Conservation (phyloP, 257 asterid genomes). For the Solanum virginianum region DNA sequence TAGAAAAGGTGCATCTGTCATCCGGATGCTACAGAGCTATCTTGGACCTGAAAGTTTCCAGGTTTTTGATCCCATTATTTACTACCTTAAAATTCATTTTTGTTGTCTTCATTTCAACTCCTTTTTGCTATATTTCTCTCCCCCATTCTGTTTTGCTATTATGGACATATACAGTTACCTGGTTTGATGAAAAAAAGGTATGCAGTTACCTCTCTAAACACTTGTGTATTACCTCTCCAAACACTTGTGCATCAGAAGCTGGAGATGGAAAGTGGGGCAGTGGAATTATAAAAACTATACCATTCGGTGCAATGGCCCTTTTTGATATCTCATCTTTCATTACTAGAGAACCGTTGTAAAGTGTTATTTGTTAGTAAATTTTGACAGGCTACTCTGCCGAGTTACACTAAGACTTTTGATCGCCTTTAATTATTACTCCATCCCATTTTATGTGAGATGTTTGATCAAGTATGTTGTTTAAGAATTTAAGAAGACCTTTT, state of each 20-base stretch:
- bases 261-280: not conserved
- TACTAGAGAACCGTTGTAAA: not conserved
- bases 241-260: not conserved
- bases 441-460: not conserved
- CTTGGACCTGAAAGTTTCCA: slow-evolving; percentile 87
- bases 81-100: not conserved
- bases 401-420: not conserved
- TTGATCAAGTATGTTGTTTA: not conserved
- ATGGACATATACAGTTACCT: not conserved
- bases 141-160: not conserved
- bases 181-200: not conserved
- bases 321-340: not conserved
- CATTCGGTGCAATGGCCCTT: not conserved
- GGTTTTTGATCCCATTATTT: slow-evolving; percentile 24
- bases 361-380: not conserved
- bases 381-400: not conserved
- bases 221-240: not conserved
- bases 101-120: not conserved
- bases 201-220: not conserved
- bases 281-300: not conserved
- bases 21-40: slow-evolving; percentile 90
- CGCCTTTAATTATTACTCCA: not conserved
- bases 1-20: slow-evolving; percentile 93
- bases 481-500: not conserved
- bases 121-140: not conserved